These are phyloP conservation scores for Metschnikowia rubicola DNA, from an alignment of 805 yeast genomes.

Conservation along the genomic window DNA sequence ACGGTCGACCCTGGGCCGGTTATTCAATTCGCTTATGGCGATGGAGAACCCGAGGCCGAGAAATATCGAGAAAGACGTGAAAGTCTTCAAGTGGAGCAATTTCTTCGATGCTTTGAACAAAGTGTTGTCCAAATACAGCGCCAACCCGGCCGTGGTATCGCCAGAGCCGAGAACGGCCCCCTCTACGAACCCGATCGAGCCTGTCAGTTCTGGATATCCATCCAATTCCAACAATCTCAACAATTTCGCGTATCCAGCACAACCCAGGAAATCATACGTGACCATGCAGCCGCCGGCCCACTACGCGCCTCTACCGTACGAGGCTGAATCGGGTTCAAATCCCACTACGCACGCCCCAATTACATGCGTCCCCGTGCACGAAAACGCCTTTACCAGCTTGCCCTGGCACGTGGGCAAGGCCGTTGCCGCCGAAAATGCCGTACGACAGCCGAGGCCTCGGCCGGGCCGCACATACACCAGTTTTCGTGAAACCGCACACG, in stretches of 20 bases:
- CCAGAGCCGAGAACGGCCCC: neutral
- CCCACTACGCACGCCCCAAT: constrained; percentile 13
- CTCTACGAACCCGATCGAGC: no score
- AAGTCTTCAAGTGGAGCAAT: constrained; percentile 59
- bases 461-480: constrained; percentile 1
- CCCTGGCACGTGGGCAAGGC: constrained; percentile 2
- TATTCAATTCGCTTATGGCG: constrained; percentile 47
- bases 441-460: constrained; percentile 14
- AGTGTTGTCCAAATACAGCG: constrained; percentile 55
- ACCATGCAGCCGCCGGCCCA: constrained; percentile 3
- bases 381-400: constrained; percentile 2
- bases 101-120: constrained; percentile 52
- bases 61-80: constrained; percentile 67
- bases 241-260: neutral
- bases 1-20: constrained; percentile 27
- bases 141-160: constrained; percentile 12
- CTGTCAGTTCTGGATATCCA: neutral
- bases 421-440: neutral
- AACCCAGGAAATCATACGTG: neutral
- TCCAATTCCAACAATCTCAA: neutral
- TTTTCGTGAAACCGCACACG: neutral
- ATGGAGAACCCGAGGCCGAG: constrained; percentile 64
- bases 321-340: constrained; percentile 1
- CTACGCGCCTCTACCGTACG: constrained; percentile 4
- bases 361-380: constrained; percentile 1